Base-by-base conservation (phyloP, 371 early-diverging fungal genomes). In the Mucor velutinosus region DNA sequence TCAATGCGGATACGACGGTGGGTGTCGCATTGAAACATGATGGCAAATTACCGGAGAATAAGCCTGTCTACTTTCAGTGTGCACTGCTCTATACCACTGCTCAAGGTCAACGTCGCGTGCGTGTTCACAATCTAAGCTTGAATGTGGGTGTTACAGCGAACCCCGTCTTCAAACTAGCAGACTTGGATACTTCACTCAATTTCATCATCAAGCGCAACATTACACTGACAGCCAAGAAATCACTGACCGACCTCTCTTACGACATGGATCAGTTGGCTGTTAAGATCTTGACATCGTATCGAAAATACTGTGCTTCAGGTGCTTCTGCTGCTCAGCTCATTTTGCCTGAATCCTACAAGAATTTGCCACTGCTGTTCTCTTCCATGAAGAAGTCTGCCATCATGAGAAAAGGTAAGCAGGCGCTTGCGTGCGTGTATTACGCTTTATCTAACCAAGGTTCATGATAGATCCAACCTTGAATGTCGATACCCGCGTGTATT, bases 31-130 rank as follows among this genome's bases (percentile, higher is more conserved):
- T 99, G 58, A 90, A 91, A 67, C 92, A 97, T 72, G 97, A 97
- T 56, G 93, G 92, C 30, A 94, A 91, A 71, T 76, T 99, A 30
- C 89, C 93, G 49, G 95, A 96, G 62, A 90, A 89, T 67, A 72
- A 77, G 1, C 92, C 94, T 59, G 90, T 88, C 3, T 89, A 88
- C 43, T 88, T 97, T 85, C 98, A 98, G 73, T 88, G 87, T 27
- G 99, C 99, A 2, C 76, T 97, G 55, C 83, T 98, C 29, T 97
- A 98, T 80, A 98, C 99, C 5, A 93, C 95, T 0, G 82, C 89
- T 0, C 76, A 76, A 33, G 99, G 99, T 3, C 82, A 94, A 67
- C 90, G 99, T n/a, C 86, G 97, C 14, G 94, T 98, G 21, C 89
- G 99, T 25, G 91, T 97, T 25, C 94, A 94, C 74, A 97, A 94